phyloP scores from a whole-genome alignment of 768 basidiomycete genomes.

The Leccinum longicurvipes region DNA sequence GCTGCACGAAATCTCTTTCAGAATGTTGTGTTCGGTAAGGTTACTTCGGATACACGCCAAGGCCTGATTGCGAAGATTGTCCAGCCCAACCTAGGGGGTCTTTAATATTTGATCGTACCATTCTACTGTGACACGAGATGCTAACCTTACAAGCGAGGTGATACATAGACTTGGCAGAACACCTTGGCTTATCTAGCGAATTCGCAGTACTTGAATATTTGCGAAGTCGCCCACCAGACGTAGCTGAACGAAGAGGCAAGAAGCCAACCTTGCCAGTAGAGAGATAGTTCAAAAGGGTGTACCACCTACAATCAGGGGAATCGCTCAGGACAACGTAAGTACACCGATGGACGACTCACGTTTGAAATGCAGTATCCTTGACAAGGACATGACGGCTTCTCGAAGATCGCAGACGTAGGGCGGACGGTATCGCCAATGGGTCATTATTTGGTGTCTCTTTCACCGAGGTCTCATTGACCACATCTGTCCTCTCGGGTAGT shows the following conservation, averaged over 20 bases:
- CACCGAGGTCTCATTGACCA: background rate
- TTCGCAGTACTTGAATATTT: background rate
- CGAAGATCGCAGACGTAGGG: background rate
- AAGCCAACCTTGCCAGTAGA: background rate
- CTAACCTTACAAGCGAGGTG: background rate
- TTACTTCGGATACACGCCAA: background rate
- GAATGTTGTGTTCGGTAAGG: background rate
- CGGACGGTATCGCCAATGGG: background rate
- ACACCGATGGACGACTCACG: background rate
- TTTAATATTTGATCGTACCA: background rate
- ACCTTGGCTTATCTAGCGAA: background rate
- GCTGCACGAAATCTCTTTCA: background rate
- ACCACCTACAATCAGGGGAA: background rate
- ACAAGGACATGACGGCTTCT: background rate
- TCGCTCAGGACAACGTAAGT: background rate
- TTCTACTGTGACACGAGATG: background rate
- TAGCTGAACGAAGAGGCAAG: background rate
- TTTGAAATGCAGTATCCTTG: background rate
- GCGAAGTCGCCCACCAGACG: background rate
- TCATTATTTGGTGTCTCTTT: background rate
- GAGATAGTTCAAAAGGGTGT: background rate
- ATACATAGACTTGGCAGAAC: background rate
- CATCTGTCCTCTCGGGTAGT: background rate
- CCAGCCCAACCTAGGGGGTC: background rate
- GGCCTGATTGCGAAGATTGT: background rate